phyloP scores from a whole-genome alignment of 2,329 filamentous ascomycete species.

The Myriangium duriaei region DNA sequence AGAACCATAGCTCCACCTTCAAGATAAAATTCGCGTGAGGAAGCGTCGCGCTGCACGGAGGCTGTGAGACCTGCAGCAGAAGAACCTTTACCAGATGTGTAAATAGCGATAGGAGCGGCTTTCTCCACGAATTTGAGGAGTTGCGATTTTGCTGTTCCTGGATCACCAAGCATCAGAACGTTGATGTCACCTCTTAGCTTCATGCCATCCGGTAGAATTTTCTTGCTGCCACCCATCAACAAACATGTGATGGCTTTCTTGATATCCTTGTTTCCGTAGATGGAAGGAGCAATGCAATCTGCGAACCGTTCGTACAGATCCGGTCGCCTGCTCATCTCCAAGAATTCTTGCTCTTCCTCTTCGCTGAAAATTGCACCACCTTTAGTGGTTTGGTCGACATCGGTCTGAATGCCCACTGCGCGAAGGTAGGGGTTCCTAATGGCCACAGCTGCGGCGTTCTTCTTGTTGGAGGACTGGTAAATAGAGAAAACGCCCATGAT shows the following conservation, averaged over 20 bases:
- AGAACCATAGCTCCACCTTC: slow-evolving; percentile 98
- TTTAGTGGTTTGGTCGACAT: slow-evolving; percentile 79
- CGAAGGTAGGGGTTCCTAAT: slow-evolving; percentile 92
- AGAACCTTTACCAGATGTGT: slow-evolving; percentile 96
- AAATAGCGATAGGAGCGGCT: slow-evolving; percentile 90
- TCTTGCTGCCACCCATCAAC: slow-evolving; percentile 88
- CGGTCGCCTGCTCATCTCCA: slow-evolving; percentile 76
- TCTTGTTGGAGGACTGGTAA: slow-evolving; percentile 68
- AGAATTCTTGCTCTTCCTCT: slow-evolving; percentile 93
- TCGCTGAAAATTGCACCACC: slow-evolving; percentile 71
- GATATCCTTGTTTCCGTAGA: slow-evolving; percentile 91
- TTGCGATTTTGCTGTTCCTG: slow-evolving; percentile 96
- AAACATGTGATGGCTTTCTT: slow-evolving; percentile 96
- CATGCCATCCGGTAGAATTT: slow-evolving; percentile 96
- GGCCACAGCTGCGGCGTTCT: slow-evolving; percentile 76
- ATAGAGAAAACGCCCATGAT: slow-evolving; percentile 97
- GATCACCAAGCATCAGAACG: slow-evolving; percentile 88
- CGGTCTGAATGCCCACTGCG: slow-evolving; percentile 82
- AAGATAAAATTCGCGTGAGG: slow-evolving; percentile 90
- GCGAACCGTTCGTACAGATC: slow-evolving; percentile 89
- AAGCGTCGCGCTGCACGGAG: slow-evolving; percentile 85
- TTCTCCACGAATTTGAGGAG: slow-evolving; percentile 95
- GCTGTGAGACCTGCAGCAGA: slow-evolving; percentile 95
- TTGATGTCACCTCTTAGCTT: slow-evolving; percentile 96
- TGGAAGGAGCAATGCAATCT: slow-evolving; percentile 88